These are phyloP conservation scores for Crithidia mellificae DNA, from an alignment of 208 protist genomes.

Conservation along the genomic window DNA sequence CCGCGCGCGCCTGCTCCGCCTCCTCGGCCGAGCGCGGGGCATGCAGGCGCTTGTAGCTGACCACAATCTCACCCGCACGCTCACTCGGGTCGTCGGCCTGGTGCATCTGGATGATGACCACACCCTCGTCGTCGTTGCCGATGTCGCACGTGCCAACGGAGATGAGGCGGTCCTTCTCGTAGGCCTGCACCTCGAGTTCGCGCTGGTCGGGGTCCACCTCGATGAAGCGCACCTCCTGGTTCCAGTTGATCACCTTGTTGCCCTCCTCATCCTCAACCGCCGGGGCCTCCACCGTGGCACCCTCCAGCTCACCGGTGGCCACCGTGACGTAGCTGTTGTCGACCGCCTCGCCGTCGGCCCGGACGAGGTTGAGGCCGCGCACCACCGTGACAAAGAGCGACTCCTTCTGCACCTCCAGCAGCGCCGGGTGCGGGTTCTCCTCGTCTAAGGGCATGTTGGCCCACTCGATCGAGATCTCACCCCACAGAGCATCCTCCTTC, in stretches of 20 bases:
- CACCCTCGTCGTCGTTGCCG: constrained; percentile 45
- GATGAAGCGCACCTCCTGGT: constrained; percentile 90
- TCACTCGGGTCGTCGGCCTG: constrained; percentile 41
- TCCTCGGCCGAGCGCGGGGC: constrained; percentile 16
- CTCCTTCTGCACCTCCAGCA: constrained; percentile 52
- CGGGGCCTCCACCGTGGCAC: constrained; percentile 60
- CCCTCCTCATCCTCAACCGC: constrained; percentile 45
- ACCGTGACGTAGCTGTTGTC: constrained; percentile 59
- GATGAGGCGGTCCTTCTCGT: constrained; percentile 59
- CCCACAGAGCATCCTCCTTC: constrained; percentile 86
- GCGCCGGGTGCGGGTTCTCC: constrained; percentile 34
- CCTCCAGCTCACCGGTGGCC: constrained; percentile 74
- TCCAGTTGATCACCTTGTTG: constrained; percentile 72
- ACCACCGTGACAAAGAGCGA: constrained; percentile 83
- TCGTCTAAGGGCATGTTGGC: constrained; percentile 49
- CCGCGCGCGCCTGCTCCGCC: constrained; percentile 2
- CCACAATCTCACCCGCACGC: constrained; percentile 66
- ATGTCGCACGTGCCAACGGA: constrained; percentile 49
- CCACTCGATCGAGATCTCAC: constrained; percentile 88
- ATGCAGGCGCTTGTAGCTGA: constrained; percentile 81
- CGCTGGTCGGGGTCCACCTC: constrained; percentile 53
- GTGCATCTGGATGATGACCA: constrained; percentile 67
- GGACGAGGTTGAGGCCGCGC: constrained; percentile 67
- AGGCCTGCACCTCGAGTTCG: constrained; percentile 59
- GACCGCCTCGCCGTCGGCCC: constrained; percentile 46